Evolutionary conservation across 2,329 filamentous ascomycete genomes (phyloP).

Genomic region (Claviceps monticola): DNA sequence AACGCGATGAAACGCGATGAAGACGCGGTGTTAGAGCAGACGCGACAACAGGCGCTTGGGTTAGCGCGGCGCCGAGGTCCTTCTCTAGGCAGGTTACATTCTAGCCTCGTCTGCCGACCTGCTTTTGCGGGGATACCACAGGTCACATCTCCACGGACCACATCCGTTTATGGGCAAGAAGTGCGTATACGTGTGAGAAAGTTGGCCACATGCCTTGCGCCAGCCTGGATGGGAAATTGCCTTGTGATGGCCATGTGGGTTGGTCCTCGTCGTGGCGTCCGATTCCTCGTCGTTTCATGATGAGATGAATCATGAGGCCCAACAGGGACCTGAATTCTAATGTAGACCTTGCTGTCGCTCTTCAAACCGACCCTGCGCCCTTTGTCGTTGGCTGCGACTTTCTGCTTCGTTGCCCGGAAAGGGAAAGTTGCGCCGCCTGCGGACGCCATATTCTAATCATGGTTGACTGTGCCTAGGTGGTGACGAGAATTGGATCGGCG

Average conservation of each 20-base stretch:
- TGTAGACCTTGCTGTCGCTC: no score
- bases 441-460: no score
- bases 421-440: no score
- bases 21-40: neutral
- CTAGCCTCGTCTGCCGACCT: neutral
- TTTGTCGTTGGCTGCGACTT: no score
- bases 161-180: no score
- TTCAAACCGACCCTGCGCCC: no score
- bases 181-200: neutral
- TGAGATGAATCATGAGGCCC: no score
- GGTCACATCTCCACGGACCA: neutral
- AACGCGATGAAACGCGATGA: neutral
- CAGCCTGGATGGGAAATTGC: neutral
- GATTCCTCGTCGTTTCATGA: no score
- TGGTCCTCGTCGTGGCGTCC: neutral
- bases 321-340: no score
- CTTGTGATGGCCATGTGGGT: neutral
- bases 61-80: neutral
- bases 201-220: neutral
- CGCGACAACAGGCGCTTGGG: neutral
- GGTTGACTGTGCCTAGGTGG: no score
- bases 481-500: no score
- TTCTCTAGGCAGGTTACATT: conserved; percentile 7
- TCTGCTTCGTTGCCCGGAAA: no score
- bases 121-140: neutral